These are phyloP conservation scores for Paxillus ammoniavirescens DNA, from an alignment of 768 basidiomycete species.

Conservation along the genomic window DNA sequence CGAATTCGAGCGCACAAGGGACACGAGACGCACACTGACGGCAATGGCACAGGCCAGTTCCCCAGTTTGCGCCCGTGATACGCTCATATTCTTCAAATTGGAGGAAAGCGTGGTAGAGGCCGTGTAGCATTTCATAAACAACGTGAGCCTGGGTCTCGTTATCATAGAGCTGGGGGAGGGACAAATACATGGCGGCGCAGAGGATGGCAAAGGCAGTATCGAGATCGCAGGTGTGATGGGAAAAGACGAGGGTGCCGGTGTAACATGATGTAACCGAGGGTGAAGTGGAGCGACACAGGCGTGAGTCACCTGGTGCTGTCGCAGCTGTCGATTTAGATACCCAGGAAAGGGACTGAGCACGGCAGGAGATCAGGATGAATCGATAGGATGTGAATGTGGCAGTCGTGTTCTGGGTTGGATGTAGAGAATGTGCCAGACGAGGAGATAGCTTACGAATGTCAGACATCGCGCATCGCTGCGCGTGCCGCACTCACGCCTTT, in stretches of 20 bases:
- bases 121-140: no score
- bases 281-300: conserved; percentile 90
- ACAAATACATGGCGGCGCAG: conserved; percentile 78
- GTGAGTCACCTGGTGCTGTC: conserved; percentile 54
- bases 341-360: conserved; percentile 75
- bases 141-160: no score
- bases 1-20: conserved; percentile 82
- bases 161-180: no score
- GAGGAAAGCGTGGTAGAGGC: no score
- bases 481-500: conserved; percentile 8
- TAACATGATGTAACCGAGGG: conserved; percentile 36
- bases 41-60: conserved; percentile 80
- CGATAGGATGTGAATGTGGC: conserved; percentile 90
- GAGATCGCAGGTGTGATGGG: conserved; percentile 90
- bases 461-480: conserved; percentile 33
- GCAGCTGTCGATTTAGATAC: conserved; percentile 33
- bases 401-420: conserved; percentile 61
- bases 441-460: conserved; percentile 85
- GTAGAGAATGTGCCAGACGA: conserved; percentile 70
- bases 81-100: conserved; percentile 78
- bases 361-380: conserved; percentile 87
- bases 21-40: conserved; percentile 78
- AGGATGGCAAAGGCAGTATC: conserved; percentile 89
- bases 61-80: conserved; percentile 75
- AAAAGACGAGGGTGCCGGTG: conserved; percentile 67